These are phyloP conservation scores for Fusarium sp. DNA, from an alignment of 2,329 filamentous ascomycete genomes.

Conservation along the genomic window DNA sequence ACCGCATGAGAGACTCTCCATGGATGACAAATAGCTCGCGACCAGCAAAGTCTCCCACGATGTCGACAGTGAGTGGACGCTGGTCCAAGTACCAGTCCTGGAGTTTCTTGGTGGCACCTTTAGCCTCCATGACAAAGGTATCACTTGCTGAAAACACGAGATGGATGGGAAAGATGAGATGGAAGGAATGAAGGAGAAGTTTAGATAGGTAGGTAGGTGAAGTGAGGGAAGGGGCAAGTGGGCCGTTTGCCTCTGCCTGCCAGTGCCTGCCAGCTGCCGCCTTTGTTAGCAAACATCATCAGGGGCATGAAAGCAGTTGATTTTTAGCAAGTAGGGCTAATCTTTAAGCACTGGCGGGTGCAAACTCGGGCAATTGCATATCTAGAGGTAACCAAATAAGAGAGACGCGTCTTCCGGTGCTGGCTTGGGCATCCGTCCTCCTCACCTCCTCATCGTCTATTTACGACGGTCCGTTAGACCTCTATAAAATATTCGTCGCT, in stretches of 20 bases:
- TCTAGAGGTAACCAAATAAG: no score
- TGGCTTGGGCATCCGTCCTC: no score
- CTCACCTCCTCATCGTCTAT: no score
- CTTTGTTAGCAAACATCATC: not conserved
- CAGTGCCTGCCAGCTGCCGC: not conserved
- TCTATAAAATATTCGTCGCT: no score
- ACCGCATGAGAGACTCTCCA: constrained; percentile 75
- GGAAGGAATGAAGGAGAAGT: not conserved
- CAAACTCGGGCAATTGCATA: no score
- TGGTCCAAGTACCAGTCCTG: constrained; percentile 21
- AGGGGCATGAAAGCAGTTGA: no score
- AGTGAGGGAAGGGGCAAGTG: no score
- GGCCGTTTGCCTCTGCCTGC: not conserved
- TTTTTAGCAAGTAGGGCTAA: no score
- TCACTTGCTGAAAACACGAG: not conserved
- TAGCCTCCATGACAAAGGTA: not conserved
- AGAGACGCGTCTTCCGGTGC: no score
- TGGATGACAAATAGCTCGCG: constrained; percentile 78
- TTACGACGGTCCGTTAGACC: no score
- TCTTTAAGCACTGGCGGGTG: no score
- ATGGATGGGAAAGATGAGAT: not conserved
- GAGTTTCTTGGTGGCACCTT: constrained; percentile 5
- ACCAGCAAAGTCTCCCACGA: constrained; percentile 81
- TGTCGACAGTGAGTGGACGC: constrained; percentile 59
- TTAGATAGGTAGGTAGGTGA: no score